Conservation (phyloP, 2,329 filamentous ascomycete genomes). For the Colletotrichum eleusines region DNA sequence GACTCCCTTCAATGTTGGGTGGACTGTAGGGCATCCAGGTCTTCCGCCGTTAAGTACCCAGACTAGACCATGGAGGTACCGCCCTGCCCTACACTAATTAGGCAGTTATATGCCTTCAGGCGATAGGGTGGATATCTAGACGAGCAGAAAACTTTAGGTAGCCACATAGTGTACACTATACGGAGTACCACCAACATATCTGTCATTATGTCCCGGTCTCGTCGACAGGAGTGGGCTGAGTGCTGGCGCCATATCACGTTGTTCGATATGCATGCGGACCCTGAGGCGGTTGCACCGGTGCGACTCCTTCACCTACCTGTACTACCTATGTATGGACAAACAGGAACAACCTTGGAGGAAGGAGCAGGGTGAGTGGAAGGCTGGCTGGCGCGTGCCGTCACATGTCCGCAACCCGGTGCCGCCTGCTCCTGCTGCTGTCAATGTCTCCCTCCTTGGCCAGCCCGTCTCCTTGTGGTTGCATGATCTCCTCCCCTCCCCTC, state of each 20-base stretch:
- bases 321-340: neutral
- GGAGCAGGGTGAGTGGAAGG: neutral
- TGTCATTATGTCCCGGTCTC: too few relatives aligned
- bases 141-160: neutral
- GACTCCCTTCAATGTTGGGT: too few relatives aligned
- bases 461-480: constrained; percentile 8
- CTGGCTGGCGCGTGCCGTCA: constrained; percentile 10
- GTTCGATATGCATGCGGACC: neutral
- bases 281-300: constrained; percentile 9
- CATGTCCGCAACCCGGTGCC: constrained; percentile 5
- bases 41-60: too few relatives aligned
- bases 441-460: constrained; percentile 1
- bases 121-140: neutral
- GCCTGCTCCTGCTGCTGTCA: neutral
- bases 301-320: neutral
- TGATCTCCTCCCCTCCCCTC: neutral
- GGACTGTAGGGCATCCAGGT: too few relatives aligned
- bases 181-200: too few relatives aligned
- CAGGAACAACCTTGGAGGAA: neutral
- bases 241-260: constrained; percentile 4
- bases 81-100: too few relatives aligned
- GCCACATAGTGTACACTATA: too few relatives aligned
- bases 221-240: neutral
- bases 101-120: too few relatives aligned
- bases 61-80: too few relatives aligned